Conservation (phyloP, 768 basidiomycete genomes). For the Suillus ampliporus region DNA sequence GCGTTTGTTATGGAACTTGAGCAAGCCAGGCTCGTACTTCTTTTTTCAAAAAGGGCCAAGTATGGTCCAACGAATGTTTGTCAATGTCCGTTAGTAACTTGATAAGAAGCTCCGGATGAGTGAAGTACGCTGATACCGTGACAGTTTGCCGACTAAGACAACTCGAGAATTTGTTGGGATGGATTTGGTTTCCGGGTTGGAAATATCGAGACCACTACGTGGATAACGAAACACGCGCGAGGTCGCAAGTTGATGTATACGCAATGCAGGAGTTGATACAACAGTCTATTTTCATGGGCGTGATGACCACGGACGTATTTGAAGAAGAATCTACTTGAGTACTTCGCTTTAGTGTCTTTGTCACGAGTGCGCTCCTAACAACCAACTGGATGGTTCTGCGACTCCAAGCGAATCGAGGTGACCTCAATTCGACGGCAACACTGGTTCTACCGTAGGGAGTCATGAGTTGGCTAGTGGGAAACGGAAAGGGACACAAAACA, state of each 20-base stretch:
- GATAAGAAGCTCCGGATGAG: slow-evolving; percentile 60
- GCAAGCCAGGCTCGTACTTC: slow-evolving; percentile 21
- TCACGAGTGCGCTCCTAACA: too few relatives aligned
- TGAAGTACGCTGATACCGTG: slow-evolving; percentile 76
- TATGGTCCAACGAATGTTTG: slow-evolving; percentile 73
- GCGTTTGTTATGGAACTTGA: slow-evolving; percentile 36
- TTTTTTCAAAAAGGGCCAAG: slow-evolving; percentile 23
- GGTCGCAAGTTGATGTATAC: slow-evolving; percentile 47
- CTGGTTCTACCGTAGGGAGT: too few relatives aligned
- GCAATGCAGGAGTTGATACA: slow-evolving; percentile 8
- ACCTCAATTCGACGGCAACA: too few relatives aligned
- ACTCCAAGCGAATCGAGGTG: too few relatives aligned
- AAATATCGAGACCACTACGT: slow-evolving; percentile 80
- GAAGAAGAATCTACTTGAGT: too few relatives aligned
- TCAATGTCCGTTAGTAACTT: slow-evolving; percentile 66
- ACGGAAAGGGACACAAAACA: too few relatives aligned
- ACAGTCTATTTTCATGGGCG: slow-evolving; percentile 2
- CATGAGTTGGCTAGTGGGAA: too few relatives aligned
- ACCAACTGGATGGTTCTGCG: too few relatives aligned
- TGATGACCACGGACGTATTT: too few relatives aligned
- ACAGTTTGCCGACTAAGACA: slow-evolving; percentile 59
- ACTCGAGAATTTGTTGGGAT: slow-evolving; percentile 53
- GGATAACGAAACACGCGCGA: slow-evolving; percentile 63
- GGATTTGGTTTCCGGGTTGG: slow-evolving; percentile 58
- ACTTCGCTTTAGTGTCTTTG: too few relatives aligned